Evolutionary conservation across 1,284 basidiomycete species (phyloP).

Genomic region (Stereum hirsutum): DNA sequence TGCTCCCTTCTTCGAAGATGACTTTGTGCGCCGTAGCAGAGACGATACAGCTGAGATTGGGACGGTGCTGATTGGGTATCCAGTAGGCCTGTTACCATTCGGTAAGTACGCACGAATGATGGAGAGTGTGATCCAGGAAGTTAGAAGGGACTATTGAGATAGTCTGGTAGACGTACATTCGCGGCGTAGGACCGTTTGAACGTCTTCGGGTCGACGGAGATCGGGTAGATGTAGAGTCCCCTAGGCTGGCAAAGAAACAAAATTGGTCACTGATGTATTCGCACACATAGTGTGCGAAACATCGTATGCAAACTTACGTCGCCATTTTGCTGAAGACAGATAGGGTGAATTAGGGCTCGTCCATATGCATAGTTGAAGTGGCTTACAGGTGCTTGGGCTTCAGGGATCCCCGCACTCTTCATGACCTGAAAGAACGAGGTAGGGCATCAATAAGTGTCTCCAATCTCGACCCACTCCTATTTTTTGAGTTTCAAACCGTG

Average conservation of each 20-base stretch:
- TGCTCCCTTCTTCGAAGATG: background rate
- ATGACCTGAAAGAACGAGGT: background rate
- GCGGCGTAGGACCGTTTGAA: conserved; percentile 1
- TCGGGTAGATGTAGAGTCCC: background rate
- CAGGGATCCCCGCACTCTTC: background rate
- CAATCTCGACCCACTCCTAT: no score
- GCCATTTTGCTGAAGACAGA: background rate
- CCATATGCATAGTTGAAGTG: no score
- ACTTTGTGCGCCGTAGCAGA: background rate
- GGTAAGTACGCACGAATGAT: no score
- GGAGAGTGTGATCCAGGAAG: background rate
- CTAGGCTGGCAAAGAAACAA: background rate
- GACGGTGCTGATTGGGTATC: background rate
- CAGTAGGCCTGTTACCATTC: conserved; percentile 3
- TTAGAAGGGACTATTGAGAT: background rate
- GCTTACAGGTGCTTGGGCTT: conserved; percentile 1
- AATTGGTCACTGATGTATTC: no score
- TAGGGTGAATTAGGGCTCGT: background rate
- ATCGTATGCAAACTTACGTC: background rate
- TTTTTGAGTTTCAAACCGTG: no score
- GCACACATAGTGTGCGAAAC: background rate
- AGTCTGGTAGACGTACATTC: background rate
- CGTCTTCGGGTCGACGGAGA: background rate
- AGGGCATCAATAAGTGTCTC: background rate
- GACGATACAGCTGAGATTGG: background rate